These are phyloP conservation scores for Zygotorulaspora sp. DNA, from an alignment of 805 yeast species.

Conservation along the genomic window DNA sequence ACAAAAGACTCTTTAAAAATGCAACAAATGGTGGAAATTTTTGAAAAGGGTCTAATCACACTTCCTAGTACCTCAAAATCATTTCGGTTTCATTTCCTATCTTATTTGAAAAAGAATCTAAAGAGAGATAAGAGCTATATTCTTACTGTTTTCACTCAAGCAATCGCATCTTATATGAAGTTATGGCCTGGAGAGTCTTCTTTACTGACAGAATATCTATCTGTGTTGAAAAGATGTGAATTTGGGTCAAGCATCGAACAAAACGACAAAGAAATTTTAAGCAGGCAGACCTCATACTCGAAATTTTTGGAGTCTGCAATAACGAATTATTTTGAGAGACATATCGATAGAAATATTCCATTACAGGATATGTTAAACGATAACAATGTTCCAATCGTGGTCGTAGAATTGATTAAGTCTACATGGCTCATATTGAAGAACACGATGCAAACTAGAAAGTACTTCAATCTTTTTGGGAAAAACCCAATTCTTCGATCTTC, in stretches of 20 bases:
- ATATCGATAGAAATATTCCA: conserved; percentile 19
- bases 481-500: conserved; percentile 37
- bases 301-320: conserved; percentile 25
- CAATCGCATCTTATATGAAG: conserved; percentile 13
- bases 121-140: conserved; percentile 12
- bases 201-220: conserved; percentile 22
- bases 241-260: conserved; percentile 19
- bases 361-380: conserved; percentile 39
- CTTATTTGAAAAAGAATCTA: conserved; percentile 18
- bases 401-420: conserved; percentile 34
- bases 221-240: conserved; percentile 23
- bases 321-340: conserved; percentile 21
- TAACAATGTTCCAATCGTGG: conserved; percentile 38
- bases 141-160: conserved; percentile 13
- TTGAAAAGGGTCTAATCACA: conserved; percentile 47
- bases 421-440: conserved; percentile 32
- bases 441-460: conserved; percentile 33
- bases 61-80: conserved; percentile 33
- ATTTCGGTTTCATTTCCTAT: conserved; percentile 20
- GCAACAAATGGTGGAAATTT: conserved; percentile 40
- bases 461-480: conserved; percentile 28
- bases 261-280: conserved; percentile 20
- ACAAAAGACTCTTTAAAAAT: conserved; percentile 21
- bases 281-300: conserved; percentile 23
- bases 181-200: conserved; percentile 20